A percentile compares a stretch with the other conserved stretches of the same genome.
Evolutionary conservation across 768 basidiomycete genomes (phyloP).

Genomic region (Lentinula sp.): DNA sequence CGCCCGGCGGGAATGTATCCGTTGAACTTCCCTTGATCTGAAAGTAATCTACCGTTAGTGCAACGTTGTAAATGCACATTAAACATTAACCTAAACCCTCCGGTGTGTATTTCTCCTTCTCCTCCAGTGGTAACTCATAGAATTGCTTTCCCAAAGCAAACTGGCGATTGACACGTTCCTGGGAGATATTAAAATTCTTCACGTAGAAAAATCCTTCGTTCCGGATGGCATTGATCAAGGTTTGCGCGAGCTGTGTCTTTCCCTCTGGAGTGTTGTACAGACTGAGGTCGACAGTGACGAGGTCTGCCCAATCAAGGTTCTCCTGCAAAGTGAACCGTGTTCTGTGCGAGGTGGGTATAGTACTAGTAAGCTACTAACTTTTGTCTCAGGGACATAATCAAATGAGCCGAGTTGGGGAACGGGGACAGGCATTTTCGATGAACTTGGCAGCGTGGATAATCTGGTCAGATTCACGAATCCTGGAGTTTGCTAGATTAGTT

Average conservation of each 20-base stretch:
- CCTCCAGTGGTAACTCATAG: slow-evolving; percentile 44
- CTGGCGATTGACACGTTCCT: slow-evolving; percentile 41
- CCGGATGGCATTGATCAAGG: slow-evolving; percentile 35
- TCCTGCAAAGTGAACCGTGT: slow-evolving; percentile 19
- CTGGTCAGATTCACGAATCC: background rate
- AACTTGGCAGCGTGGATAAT: background rate
- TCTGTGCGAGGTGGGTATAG: background rate
- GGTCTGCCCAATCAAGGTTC: slow-evolving; percentile 44
- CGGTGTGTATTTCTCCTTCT: slow-evolving; percentile 38
- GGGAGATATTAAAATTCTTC: slow-evolving; percentile 42
- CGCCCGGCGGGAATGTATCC: slow-evolving; percentile 23
- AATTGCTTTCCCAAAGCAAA: slow-evolving; percentile 40
- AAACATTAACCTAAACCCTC: slow-evolving; percentile 23
- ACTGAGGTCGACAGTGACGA: slow-evolving; percentile 39
- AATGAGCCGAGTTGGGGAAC: slow-evolving; percentile 31
- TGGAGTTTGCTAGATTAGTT: background rate
- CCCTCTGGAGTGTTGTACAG: slow-evolving; percentile 33
- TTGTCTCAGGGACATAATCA: slow-evolving; percentile 34
- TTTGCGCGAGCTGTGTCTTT: slow-evolving; percentile 31
- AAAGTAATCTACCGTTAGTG: background rate
- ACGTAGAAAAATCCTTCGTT: slow-evolving; percentile 49
- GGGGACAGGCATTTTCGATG: slow-evolving; percentile 18
- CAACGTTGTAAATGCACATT: background rate
- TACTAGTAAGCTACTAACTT: slow-evolving; percentile 14
- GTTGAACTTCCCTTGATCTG: slow-evolving; percentile 38